These are phyloP conservation scores for Phytopythium boreale DNA, from an alignment of 352 stramenopile species.

Conservation along the genomic window DNA sequence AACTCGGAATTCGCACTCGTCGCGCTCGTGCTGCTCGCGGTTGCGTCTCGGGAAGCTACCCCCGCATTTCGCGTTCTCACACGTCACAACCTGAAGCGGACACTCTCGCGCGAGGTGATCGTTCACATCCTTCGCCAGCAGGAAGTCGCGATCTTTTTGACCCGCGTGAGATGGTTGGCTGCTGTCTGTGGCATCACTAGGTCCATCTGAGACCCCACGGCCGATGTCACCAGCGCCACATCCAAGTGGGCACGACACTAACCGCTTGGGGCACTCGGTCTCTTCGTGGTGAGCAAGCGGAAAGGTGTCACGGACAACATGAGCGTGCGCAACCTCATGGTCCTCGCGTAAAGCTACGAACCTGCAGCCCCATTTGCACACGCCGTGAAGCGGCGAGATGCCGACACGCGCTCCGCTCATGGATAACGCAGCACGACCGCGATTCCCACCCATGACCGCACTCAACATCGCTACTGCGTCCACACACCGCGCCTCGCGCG, in stretches of 20 bases:
- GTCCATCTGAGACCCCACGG: slow-evolving; percentile 5
- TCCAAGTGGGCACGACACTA: slow-evolving; percentile 36
- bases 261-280: slow-evolving; percentile 42
- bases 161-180: slow-evolving; percentile 18
- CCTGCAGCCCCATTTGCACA: slow-evolving; percentile 68
- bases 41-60: slow-evolving; percentile 16
- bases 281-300: slow-evolving; percentile 48
- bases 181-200: slow-evolving; percentile 24
- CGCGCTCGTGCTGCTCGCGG: slow-evolving; percentile 24
- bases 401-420: background rate
- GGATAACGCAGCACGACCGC: slow-evolving; percentile 28
- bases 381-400: slow-evolving; percentile 37
- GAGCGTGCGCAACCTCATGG: slow-evolving; percentile 21
- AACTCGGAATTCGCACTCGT: slow-evolving; percentile 43
- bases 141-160: background rate
- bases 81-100: slow-evolving; percentile 33
- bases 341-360: slow-evolving; percentile 37
- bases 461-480: slow-evolving; percentile 33
- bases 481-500: slow-evolving; percentile 21
- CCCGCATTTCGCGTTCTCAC: slow-evolving; percentile 48
- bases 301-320: slow-evolving; percentile 26
- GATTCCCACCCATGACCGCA: slow-evolving; percentile 42
- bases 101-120: slow-evolving; percentile 36
- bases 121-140: slow-evolving; percentile 52
- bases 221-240: slow-evolving; percentile 7